Conservation (phyloP, 768 basidiomycete genomes). For the Rubroboletus satanas region DNA sequence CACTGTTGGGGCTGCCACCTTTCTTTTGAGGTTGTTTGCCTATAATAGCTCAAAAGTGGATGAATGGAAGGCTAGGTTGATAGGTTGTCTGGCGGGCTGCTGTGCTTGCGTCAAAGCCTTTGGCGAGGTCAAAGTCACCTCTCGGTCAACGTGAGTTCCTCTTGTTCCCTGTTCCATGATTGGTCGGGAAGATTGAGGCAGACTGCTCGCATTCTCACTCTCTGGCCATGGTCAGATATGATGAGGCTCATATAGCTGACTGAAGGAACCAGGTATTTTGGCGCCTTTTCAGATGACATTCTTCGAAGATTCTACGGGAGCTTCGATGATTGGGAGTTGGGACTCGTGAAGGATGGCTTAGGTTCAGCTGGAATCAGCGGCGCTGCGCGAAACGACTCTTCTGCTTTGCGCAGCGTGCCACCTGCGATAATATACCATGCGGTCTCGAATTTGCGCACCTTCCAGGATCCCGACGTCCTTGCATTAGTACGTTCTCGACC, state of each 20-base stretch:
- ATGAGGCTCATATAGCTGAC: slow-evolving; percentile 10
- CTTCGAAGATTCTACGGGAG: slow-evolving; percentile 55
- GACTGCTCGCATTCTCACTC: slow-evolving; percentile 6
- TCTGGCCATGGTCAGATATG: slow-evolving; percentile 2
- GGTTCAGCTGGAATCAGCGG: slow-evolving; percentile 26
- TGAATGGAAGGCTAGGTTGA: slow-evolving; percentile 59
- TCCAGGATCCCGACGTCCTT: slow-evolving; percentile 49
- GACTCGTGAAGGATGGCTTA: slow-evolving; percentile 48
- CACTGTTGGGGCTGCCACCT: slow-evolving; percentile 67
- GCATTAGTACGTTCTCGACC: slow-evolving; percentile 26
- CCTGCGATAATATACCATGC: slow-evolving; percentile 58
- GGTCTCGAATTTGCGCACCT: slow-evolving; percentile 56
- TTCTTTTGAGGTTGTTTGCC: slow-evolving; percentile 78
- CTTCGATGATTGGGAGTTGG: slow-evolving; percentile 66
- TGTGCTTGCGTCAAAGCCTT: slow-evolving; percentile 66
- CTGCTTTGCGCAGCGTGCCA: slow-evolving; percentile 40
- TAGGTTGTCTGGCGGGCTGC: slow-evolving; percentile 57
- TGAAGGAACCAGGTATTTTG: slow-evolving; percentile 59
- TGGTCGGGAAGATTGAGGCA: slow-evolving; percentile 4
- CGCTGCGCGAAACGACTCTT: slow-evolving; percentile 7
- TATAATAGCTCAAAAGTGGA: slow-evolving; percentile 59
- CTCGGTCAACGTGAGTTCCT: slow-evolving; percentile 67
- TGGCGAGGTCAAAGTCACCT: slow-evolving; percentile 58
- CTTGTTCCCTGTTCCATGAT: not conserved
- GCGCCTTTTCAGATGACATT: slow-evolving; percentile 51